phyloP scores from a whole-genome alignment of 352 stramenopile species.

The Phytophthora lateralis region DNA sequence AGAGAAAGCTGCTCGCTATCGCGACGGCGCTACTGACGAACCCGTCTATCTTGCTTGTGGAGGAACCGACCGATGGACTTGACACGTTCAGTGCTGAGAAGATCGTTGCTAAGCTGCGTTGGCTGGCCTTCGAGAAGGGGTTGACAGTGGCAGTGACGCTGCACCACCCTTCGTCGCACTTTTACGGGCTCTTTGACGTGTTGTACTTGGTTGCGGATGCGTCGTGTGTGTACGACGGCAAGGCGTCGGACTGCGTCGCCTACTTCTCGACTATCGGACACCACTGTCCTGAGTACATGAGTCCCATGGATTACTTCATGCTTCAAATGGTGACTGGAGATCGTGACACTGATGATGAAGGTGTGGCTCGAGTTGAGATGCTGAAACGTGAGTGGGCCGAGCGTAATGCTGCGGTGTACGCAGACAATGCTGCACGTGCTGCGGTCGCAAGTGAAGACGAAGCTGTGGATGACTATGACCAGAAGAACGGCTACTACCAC shows the following conservation, averaged over 20 bases:
- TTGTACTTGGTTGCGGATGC: slow-evolving; percentile 61
- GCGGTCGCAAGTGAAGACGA: slow-evolving; percentile 14
- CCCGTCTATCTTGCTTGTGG: slow-evolving; percentile 83
- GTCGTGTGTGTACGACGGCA: slow-evolving; percentile 61
- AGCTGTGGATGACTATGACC: slow-evolving; percentile 24
- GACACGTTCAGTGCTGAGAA: slow-evolving; percentile 70
- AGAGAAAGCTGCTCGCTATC: slow-evolving; percentile 86
- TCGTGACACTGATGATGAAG: slow-evolving; percentile 29
- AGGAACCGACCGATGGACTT: slow-evolving; percentile 80
- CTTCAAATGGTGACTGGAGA: slow-evolving; percentile 49
- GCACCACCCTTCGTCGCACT: slow-evolving; percentile 84
- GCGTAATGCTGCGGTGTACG: slow-evolving; percentile 25
- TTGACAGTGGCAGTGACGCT: slow-evolving; percentile 91
- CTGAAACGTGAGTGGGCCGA: slow-evolving; percentile 41
- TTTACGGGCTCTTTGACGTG: slow-evolving; percentile 61
- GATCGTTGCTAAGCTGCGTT: slow-evolving; percentile 57
- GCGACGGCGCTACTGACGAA: slow-evolving; percentile 85
- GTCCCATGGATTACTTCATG: slow-evolving; percentile 74
- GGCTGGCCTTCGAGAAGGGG: slow-evolving; percentile 71
- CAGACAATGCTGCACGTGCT: slow-evolving; percentile 22
- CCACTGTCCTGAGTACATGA: slow-evolving; percentile 59
- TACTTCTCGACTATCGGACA: slow-evolving; percentile 63
- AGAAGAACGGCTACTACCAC: slow-evolving; percentile 35
- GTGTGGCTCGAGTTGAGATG: slow-evolving; percentile 34
- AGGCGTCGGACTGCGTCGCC: slow-evolving; percentile 45